These are phyloP conservation scores for Ganoderma resinaceum DNA, from an alignment of 1,284 basidiomycete genomes.

Conservation along the genomic window DNA sequence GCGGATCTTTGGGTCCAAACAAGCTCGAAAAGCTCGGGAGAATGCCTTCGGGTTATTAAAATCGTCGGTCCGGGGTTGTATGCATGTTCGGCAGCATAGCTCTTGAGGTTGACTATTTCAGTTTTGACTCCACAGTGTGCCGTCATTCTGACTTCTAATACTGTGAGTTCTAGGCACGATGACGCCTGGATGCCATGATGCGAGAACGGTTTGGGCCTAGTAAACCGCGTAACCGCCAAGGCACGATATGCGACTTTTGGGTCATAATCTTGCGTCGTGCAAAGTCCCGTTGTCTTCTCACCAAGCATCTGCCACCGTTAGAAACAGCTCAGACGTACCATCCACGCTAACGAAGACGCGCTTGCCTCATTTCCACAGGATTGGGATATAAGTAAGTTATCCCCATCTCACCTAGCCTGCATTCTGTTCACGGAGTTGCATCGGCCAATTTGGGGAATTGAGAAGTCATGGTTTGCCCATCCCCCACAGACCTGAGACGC, in stretches of 20 bases:
- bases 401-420: not conserved
- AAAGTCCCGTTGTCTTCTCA: not conserved
- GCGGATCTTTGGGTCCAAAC: not conserved
- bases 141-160: constrained; percentile 3
- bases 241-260: constrained; percentile 13
- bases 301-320: constrained; percentile 1
- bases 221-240: constrained; percentile 20
- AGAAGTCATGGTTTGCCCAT: not conserved
- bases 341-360: constrained; percentile 3
- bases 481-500: constrained; percentile 2
- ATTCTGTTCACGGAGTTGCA: not conserved
- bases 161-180: constrained; percentile 9
- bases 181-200: not conserved
- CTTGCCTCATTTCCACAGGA: not conserved
- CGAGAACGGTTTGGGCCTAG: constrained; percentile 21
- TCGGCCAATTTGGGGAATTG: not conserved
- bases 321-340: not conserved
- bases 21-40: constrained; percentile 11
- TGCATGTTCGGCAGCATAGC: not conserved
- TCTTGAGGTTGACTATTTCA: constrained; percentile 4
- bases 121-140: constrained; percentile 10
- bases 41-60: constrained; percentile 8
- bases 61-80: constrained; percentile 25
- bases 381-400: not conserved
- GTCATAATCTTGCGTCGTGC: not conserved